phyloP scores from a whole-genome alignment of 148 eudicot species.

The Heliosperma pusillum region DNA sequence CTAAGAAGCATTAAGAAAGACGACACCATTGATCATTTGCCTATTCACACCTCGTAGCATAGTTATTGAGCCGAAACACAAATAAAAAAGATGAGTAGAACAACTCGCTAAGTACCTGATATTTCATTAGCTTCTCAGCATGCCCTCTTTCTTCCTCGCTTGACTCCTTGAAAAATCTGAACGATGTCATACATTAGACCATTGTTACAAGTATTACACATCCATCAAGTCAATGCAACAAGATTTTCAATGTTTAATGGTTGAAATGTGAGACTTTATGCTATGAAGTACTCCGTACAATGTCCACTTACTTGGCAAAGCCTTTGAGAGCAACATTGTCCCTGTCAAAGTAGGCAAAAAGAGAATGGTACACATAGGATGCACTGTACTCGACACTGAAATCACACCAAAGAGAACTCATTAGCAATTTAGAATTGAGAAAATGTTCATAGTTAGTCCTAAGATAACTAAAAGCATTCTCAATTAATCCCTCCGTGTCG shows the following conservation, averaged over 20 bases:
- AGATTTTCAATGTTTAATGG: background rate
- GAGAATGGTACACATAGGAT: conserved; percentile 80
- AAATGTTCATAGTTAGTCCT: too few species aligned
- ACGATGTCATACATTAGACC: background rate
- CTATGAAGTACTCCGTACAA: background rate
- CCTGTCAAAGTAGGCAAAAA: conserved; percentile 81
- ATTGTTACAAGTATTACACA: background rate
- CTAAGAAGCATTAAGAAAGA: conserved; percentile 29
- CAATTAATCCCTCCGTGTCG: too few species aligned
- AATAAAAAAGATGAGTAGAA: background rate
- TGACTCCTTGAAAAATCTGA: conserved; percentile 77
- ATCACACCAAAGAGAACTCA: conserved; percentile 18
- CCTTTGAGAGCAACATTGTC: conserved; percentile 86
- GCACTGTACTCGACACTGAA: conserved; percentile 88
- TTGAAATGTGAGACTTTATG: background rate
- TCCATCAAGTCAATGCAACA: background rate
- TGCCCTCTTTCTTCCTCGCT: conserved; percentile 89
- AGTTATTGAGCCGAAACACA: background rate
- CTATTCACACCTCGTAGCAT: background rate
- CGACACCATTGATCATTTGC: background rate
- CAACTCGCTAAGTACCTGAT: conserved; percentile 47
- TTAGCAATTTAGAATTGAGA: background rate
- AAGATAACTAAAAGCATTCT: too few species aligned
- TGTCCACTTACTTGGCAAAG: conserved; percentile 64
- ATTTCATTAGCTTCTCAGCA: conserved; percentile 83